Evolutionary conservation across 257 asterid genomes (phyloP), one percentile per base, ranked within the genome.

Genomic region (Nemophila menziesii): DNA sequence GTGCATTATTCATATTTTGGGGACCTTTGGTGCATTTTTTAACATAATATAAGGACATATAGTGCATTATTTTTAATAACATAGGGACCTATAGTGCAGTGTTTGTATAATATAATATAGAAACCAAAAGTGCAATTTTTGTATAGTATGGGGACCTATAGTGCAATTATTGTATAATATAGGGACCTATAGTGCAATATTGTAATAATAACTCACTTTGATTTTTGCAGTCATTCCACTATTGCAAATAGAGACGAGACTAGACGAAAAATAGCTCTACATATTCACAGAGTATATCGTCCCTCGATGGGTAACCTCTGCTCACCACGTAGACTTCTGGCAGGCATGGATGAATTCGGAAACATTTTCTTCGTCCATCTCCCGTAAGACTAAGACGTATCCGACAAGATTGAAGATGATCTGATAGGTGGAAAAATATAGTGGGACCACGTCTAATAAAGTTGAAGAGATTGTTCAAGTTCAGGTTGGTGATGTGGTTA

Each of bases 381-480:
- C 90, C 92, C n/a, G n/a, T n/a, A n/a, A n/a, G n/a, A n/a, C 7
- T 95, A 89, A 65, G 97, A 89, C 18, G 95, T 84, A 17, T 89
- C 98, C 3, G 98, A 89, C 53, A 94, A 89, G 82, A 84, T 89
- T 17, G 98, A 89, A 68, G 98, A 89, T 68, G 95, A 89, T 56
- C 97, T 95, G 17, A 89, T 95, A 22, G 97, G 97, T 58, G 97
- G 97, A n/a, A 33, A 89, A 80, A 89, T 89, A 61, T 83, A 89
- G 68, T 89, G 97, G 97, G 97, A 89, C 68, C 94, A 84, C 97
- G 38, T 90, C 97, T 16, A 89, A 89, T 77, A 89, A 89, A 64
- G 94, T 89, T 27, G 97, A 89, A 55, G 97, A 84, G 56, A 80
- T 89, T 44, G 86, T 89, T 39, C 97, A 89, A 57, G 83, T 78